Evolutionary conservation across 2,329 filamentous ascomycete species (phyloP).

Genomic region (Colletotrichum echinochloae): DNA sequence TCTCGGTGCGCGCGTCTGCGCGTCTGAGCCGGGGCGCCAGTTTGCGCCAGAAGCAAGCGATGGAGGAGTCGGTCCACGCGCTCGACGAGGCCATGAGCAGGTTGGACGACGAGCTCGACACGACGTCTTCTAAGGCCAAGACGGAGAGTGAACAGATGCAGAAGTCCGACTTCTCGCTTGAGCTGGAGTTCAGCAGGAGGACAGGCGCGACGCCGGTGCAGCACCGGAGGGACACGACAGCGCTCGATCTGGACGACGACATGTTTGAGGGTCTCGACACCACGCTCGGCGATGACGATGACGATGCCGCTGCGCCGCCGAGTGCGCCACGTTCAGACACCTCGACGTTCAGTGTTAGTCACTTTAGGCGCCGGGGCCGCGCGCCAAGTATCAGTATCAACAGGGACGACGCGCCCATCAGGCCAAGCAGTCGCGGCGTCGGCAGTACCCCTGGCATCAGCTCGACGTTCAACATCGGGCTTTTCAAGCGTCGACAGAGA

Average conservation of each 20-base stretch:
- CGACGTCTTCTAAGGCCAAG: conserved; percentile 46
- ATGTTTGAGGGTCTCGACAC: conserved; percentile 58
- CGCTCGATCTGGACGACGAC: conserved; percentile 62
- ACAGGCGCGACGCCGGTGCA: conserved; percentile 50
- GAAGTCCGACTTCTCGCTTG: conserved; percentile 50
- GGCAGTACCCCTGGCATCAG: conserved; percentile 62
- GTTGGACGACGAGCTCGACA: conserved; percentile 51
- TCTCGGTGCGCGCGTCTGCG: conserved; percentile 16
- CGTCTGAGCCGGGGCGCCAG: conserved; percentile 37
- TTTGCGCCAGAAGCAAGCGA: conserved; percentile 39
- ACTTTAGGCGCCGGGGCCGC: conserved; percentile 57
- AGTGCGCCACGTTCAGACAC: conserved; percentile 56
- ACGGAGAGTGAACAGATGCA: conserved; percentile 43
- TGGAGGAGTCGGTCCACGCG: conserved; percentile 45
- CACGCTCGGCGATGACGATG: conserved; percentile 56
- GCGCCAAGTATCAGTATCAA: conserved; percentile 63
- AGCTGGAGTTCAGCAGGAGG: conserved; percentile 54
- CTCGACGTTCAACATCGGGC: conserved; percentile 66
- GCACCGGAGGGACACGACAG: conserved; percentile 57
- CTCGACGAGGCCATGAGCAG: conserved; percentile 54
- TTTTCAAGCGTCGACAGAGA: conserved; percentile 67
- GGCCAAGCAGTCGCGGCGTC: conserved; percentile 63
- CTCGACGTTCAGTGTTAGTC: conserved; percentile 60
- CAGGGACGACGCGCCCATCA: conserved; percentile 63
- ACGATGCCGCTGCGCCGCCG: conserved; percentile 51